Percentiles rank a stretch among this genome's conserved stretches.
phyloP scores from a whole-genome alignment of 2,329 filamentous ascomycete genomes.

The Coccinonectria pachysandricola region DNA sequence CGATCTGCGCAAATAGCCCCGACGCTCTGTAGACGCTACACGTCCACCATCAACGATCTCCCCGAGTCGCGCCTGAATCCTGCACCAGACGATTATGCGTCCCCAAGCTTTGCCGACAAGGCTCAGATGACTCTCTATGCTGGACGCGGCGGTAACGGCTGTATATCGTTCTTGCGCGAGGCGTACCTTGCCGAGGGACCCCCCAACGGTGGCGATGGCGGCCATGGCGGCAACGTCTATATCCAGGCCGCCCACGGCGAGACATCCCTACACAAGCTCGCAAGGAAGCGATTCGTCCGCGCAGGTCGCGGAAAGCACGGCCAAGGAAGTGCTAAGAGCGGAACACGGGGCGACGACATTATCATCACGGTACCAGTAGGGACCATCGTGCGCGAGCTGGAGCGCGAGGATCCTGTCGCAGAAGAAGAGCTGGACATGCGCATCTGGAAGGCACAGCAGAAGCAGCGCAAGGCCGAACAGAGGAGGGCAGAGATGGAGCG shows the following conservation, averaged over 20 bases:
- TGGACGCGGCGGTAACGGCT: constrained; percentile 79
- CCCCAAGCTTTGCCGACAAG: constrained; percentile 77
- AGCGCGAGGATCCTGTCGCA: constrained; percentile 63
- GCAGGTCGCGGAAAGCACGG: constrained; percentile 70
- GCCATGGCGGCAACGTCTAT: constrained; percentile 82
- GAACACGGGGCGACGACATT: constrained; percentile 75
- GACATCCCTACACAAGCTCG: constrained; percentile 87
- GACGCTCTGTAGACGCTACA: constrained; percentile 15
- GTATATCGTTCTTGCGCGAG: constrained; percentile 87
- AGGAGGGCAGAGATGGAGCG: constrained; percentile 25
- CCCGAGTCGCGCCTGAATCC: constrained; percentile 62
- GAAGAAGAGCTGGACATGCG: constrained; percentile 43
- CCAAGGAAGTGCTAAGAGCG: constrained; percentile 61
- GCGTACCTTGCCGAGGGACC: constrained; percentile 83
- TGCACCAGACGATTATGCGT: constrained; percentile 70
- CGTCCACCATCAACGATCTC: constrained; percentile 25
- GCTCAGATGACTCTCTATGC: constrained; percentile 68
- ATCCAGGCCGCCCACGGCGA: constrained; percentile 88
- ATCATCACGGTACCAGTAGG: constrained; percentile 87
- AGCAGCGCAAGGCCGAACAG: constrained; percentile 22
- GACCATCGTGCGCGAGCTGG: constrained; percentile 77
- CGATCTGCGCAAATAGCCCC: too few species aligned
- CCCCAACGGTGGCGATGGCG: constrained; percentile 89
- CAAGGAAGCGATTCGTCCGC: constrained; percentile 62
- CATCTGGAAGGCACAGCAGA: constrained; percentile 23